These are phyloP conservation scores for Plectosphaerella plurivora DNA, from an alignment of 2,329 filamentous ascomycete species.

Conservation along the genomic window DNA sequence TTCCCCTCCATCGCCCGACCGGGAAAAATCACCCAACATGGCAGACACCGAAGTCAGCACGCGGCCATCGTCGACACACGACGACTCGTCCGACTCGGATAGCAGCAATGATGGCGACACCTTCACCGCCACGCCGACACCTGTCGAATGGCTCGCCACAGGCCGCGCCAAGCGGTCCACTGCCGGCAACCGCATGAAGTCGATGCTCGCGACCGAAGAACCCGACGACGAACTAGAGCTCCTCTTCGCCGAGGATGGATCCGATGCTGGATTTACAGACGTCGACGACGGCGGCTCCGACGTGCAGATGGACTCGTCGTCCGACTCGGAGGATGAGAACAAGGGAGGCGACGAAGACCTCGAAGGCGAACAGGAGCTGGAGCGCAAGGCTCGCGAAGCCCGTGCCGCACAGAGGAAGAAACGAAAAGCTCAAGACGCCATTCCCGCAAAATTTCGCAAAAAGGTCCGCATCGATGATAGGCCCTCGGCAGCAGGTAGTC, in stretches of 20 bases:
- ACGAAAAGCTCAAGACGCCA: conserved; percentile 71
- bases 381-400: conserved; percentile 69
- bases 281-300: conserved; percentile 66
- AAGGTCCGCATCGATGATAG: conserved; percentile 66
- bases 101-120: conserved; percentile 29
- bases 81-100: conserved; percentile 12
- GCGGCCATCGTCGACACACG: conserved; percentile 3
- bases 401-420: conserved; percentile 63
- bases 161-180: conserved; percentile 72
- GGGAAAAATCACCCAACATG: conserved; percentile 4
- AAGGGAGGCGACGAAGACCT: conserved; percentile 60
- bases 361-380: conserved; percentile 82
- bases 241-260: conserved; percentile 69
- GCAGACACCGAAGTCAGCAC: conserved; percentile 5
- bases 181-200: conserved; percentile 79
- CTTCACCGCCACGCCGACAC: conserved; percentile 19
- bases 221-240: conserved; percentile 66
- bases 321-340: conserved; percentile 75
- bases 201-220: conserved; percentile 70
- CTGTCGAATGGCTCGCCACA: conserved; percentile 67
- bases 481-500: conserved; percentile 28
- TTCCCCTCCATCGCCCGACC: neutral
- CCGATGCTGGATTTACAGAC: conserved; percentile 67
- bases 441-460: conserved; percentile 67
- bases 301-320: conserved; percentile 80